Conservation (phyloP, 352 stramenopile species). For the Globisporangium nodosum region DNA sequence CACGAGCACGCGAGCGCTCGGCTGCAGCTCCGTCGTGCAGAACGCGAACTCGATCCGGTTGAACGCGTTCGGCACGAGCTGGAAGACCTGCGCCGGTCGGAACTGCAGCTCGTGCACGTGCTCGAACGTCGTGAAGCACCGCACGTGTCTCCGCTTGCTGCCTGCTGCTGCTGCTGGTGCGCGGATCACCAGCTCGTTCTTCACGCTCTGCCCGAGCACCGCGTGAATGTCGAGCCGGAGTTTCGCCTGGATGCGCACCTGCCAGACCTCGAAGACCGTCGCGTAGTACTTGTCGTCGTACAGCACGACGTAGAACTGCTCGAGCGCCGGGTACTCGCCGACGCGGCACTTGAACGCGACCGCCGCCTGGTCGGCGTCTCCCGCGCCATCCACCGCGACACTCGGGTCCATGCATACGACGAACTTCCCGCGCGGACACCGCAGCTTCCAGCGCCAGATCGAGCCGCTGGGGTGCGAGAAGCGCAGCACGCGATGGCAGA, state of each 20-base stretch:
- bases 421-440: constrained; percentile 39
- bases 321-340: constrained; percentile 74
- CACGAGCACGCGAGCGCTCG: constrained; percentile 42
- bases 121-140: constrained; percentile 47
- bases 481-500: constrained; percentile 79
- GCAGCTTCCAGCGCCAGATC: constrained; percentile 58
- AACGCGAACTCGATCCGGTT: constrained; percentile 87
- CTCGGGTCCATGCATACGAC: constrained; percentile 68
- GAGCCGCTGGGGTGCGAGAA: constrained; percentile 51
- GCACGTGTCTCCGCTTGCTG: constrained; percentile 18
- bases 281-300: constrained; percentile 88
- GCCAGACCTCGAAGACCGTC: constrained; percentile 77
- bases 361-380: constrained; percentile 5
- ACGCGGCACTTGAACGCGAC: constrained; percentile 83
- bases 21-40: constrained; percentile 39
- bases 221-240: constrained; percentile 85
- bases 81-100: constrained; percentile 73
- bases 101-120: constrained; percentile 55
- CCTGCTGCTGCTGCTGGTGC: neutral
- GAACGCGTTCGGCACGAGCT: constrained; percentile 86
- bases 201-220: constrained; percentile 75
- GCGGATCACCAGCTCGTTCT: constrained; percentile 88
- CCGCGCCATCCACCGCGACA: constrained; percentile 43
- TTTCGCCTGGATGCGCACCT: constrained; percentile 69
- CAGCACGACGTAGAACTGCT: constrained; percentile 88